These are phyloP conservation scores for Sonneratia caseolaris DNA, from an alignment of 345 rosid species.

Conservation along the genomic window DNA sequence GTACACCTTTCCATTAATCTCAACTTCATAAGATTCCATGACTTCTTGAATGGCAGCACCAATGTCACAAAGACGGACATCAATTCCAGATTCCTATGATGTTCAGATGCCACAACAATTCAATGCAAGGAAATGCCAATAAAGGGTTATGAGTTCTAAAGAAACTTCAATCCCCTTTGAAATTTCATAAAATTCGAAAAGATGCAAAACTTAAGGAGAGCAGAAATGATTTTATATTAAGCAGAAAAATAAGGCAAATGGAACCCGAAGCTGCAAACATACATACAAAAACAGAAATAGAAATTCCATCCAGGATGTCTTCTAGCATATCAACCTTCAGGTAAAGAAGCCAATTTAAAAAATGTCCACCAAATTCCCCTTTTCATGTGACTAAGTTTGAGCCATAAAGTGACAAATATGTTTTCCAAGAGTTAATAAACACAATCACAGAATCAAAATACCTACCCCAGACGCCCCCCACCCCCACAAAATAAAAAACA, in stretches of 20 bases:
- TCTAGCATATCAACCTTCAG: not conserved
- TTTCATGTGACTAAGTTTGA: too few relatives aligned
- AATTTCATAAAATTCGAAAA: not conserved
- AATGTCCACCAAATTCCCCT: not conserved
- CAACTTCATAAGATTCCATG: slow-evolving; percentile 97
- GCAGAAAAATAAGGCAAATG: not conserved
- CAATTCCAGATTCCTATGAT: slow-evolving; percentile 83
- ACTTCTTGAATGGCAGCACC: slow-evolving; percentile 99
- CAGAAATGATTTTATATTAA: not conserved
- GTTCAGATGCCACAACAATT: not conserved
- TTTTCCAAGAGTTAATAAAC: too few relatives aligned
- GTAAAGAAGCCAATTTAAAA: not conserved
- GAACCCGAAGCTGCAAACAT: not conserved
- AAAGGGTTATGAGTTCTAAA: not conserved
- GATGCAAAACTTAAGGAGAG: too few relatives aligned
- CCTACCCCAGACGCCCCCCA: too few relatives aligned
- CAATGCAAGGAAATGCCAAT: not conserved
- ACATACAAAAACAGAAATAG: not conserved
- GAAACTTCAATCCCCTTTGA: not conserved
- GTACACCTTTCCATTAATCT: slow-evolving; percentile 84
- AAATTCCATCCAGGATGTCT: not conserved
- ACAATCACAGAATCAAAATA: too few relatives aligned
- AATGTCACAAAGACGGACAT: slow-evolving; percentile 89
- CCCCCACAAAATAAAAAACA: too few relatives aligned
- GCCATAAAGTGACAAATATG: too few relatives aligned